Evolutionary conservation across 768 basidiomycete species (phyloP), one percentile per base, ranked within the genome.

Genomic region (Amanita brunnescens): DNA sequence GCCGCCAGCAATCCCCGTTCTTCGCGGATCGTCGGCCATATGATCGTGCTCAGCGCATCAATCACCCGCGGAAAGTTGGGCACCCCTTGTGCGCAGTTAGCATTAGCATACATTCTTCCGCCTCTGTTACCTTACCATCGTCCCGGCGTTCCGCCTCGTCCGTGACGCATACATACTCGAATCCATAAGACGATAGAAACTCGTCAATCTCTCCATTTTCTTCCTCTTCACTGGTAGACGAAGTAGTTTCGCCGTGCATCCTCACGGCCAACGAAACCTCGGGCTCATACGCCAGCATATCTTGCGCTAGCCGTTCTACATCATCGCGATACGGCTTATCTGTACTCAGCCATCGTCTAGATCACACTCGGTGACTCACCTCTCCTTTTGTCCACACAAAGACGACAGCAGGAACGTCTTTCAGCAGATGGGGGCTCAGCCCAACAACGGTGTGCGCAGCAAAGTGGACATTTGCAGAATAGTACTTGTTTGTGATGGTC

Each of bases 1-100:
- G 83, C 75, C 59, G 85, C 81, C 42, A 57, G 65, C 44, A 33
- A 14, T 64, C 68, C 51, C 29, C 61, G 65, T 20, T 76, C 69
- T 43, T 77, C 66, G 78, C n/a, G n/a, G n/a, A 92, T 83, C 0
- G 84, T 85, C 3, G 89, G 84, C 89, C 89, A 92, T 83, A 91
- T 89, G 58, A 92, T 80, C 0, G 90, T 90, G 63, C 87, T 84
- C 39, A 92, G 68, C 9, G 89, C 86, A 60, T 90, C 87, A 16
- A 87, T 58, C 6, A 90, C 80, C 21, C 90, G 80, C 26, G 79
- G 76, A 30, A 89, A 74, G 10, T 68, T 59, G 16, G 76, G 76
- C 47, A 79, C 71, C 14, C 68, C 81, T 80, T 42, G n/a, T n/a
- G n/a, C n/a, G n/a, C n/a, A n/a, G n/a, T n/a, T n/a, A n/a, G n/a